Percentiles rank a stretch among this genome's conserved stretches.
These are phyloP conservation scores for Neurospora crassa DNA, from an alignment of 2,329 filamentous ascomycete species.

Conservation along the genomic window DNA sequence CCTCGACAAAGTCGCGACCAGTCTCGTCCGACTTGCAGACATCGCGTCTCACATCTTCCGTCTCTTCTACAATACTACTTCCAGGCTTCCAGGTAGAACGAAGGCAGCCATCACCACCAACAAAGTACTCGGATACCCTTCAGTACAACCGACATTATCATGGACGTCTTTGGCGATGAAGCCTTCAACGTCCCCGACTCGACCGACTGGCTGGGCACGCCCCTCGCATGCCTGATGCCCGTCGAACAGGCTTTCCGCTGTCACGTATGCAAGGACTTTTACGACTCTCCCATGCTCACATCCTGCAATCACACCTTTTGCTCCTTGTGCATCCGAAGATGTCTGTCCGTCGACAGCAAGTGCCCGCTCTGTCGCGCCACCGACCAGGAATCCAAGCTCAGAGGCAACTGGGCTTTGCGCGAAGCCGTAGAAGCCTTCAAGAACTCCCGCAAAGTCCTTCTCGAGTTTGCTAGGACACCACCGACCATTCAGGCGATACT, in stretches of 20 bases:
- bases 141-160: neutral
- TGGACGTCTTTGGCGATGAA: constrained; percentile 12
- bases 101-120: neutral
- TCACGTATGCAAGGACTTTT: constrained; percentile 98
- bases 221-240: constrained; percentile 52
- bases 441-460: constrained; percentile 48
- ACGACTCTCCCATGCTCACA: constrained; percentile 87
- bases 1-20: constrained; percentile 1
- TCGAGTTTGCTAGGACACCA: constrained; percentile 53
- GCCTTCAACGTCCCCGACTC: constrained; percentile 53
- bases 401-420: constrained; percentile 76
- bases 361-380: constrained; percentile 73
- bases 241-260: constrained; percentile 85
- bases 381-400: constrained; percentile 77
- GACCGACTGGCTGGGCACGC: constrained; percentile 75
- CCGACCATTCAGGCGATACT: constrained; percentile 14
- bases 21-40: neutral
- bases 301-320: constrained; percentile 95
- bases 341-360: constrained; percentile 71
- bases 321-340: constrained; percentile 86
- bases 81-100: neutral
- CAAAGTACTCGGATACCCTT: neutral
- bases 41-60: neutral
- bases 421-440: constrained; percentile 76
- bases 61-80: neutral